A percentile compares a stretch with the other conserved stretches of the same genome.
These are phyloP conservation scores for Nidularia pulvinata DNA, from an alignment of 768 basidiomycete species.

Conservation along the genomic window DNA sequence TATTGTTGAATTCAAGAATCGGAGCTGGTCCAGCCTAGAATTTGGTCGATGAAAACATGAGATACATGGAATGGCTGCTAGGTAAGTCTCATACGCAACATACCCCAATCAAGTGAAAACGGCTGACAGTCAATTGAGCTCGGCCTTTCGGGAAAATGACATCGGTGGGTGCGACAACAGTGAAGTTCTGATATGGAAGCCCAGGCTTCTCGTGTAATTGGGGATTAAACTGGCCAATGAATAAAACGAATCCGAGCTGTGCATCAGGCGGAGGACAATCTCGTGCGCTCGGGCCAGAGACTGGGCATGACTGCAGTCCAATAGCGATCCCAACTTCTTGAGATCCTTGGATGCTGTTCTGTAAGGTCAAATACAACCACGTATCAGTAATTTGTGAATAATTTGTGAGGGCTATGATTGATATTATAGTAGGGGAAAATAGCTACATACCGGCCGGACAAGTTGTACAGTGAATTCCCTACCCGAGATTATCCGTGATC, in stretches of 20 bases:
- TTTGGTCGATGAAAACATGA: not conserved
- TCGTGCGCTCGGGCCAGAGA: constrained; percentile 6
- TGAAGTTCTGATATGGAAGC: constrained; percentile 42
- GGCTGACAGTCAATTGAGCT: constrained; percentile 21
- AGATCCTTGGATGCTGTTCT: constrained; percentile 37
- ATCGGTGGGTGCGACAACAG: constrained; percentile 25
- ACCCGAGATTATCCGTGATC: constrained; percentile 22
- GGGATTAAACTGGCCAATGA: constrained; percentile 36
- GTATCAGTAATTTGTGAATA: no score
- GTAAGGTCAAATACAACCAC: not conserved
- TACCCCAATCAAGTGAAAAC: constrained; percentile 31
- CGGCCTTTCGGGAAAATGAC: constrained; percentile 9
- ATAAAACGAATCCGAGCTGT: constrained; percentile 36
- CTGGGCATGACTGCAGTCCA: constrained; percentile 34
- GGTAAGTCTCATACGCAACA: constrained; percentile 2
- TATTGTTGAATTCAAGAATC: constrained; percentile 20
- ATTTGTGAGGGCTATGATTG: no score
- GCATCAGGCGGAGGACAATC: constrained; percentile 13
- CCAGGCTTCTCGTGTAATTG: constrained; percentile 21
- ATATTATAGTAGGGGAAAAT: not conserved
- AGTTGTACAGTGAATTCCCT: constrained; percentile 30
- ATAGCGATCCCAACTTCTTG: constrained; percentile 43
- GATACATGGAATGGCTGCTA: not conserved
- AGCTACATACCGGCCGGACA: constrained; percentile 29
- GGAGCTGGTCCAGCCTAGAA: constrained; percentile 21